Base-by-base conservation (phyloP, 192 early-diverging fungal genomes). In the Paraglomus occultum region DNA sequence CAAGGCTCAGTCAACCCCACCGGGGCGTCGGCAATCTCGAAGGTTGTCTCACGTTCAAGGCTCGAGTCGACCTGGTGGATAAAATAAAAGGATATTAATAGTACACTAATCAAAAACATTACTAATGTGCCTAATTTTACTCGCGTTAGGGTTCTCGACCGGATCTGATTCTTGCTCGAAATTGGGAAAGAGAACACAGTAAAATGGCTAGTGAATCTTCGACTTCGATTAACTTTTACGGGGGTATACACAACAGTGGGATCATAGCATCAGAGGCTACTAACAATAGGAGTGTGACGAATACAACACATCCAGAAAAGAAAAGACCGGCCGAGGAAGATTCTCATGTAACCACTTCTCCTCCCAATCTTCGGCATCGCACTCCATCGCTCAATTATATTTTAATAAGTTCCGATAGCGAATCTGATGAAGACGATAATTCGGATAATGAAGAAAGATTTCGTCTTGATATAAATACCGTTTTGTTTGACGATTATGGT, bases 291-390 rank as follows among this genome's bases (percentile, higher is more conserved):
- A 31, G 4, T 51, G 51, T 51, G 51, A 51, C 51, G 51, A 51
- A 51, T 51, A 51, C 51, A 51, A 51, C 51, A 51, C 51, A 51
- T 51, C 51, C 51, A 51, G 51, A 51, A 51, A 51, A 51, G 51
- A 51, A 51, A 51, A 51, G 51, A 51, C 51, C 51, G 51, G 51
- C 51, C 51, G 51, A 51, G 51, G 51, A 51, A 18, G 51, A 5
- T 11, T 51, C 51, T 51, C 51, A 51, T 11, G 51, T 51, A 51
- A 51, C 51, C 51, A 51, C 51, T 11, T 8, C 51, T 51, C 51
- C 51, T 51, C 51, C 51, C 20, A 51, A 51, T 51, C 51, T 51
- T 31, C 31, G 31, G 31, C 31, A 31, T 31, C 31, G 31, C 31
- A 31, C 31, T 51, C 22, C 54, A 57, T 20, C 54, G 5, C 54